Base-by-base conservation (phyloP, 352 stramenopile genomes). In the Pythium apleroticum region DNA sequence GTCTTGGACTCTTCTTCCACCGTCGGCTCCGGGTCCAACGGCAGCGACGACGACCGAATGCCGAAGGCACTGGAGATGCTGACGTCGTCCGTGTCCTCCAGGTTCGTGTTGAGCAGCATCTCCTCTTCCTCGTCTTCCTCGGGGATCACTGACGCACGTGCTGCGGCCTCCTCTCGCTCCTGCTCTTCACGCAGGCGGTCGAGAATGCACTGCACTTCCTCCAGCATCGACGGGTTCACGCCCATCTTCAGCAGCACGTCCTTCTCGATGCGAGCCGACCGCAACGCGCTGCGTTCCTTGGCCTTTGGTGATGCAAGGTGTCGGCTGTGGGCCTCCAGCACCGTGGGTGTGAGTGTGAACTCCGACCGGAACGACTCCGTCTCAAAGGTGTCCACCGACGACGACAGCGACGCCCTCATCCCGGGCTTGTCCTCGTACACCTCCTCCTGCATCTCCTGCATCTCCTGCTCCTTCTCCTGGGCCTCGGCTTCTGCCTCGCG, bases 171-270 rank as follows among this genome's bases (percentile, higher is more conserved):
- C 19, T 57, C 54, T n/a, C 48, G 55, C 45, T 79, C 72, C 68
- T 90, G 77, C 20, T 88, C 76, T 0, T 79, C 76, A 17, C 71
- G 72, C 11, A 88, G 71, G 14, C 68, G 66, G 45, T 91, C 80
- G 27, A 91, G 66, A 22, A 89, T 74, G 50, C 78, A 77, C 57
- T 91, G 82, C 39, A 91, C 83, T 53, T 91, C 82, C 25, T 70
- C 75, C n/a, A 91, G 74, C 82, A 91, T 86, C 28, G 77, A 78
- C 41, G 80, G 76, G 37, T 85, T 78, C 25, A 91, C 80, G 15
- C 80, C 82, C 78, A 91, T 87, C 52, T 82, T 84, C 6, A 89
- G 67, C 59, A 91, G 64, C 50, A 91, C 82, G 56, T 88, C 78
- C 58, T 88, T 89, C 61, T 91, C 82, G 27, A 91, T 91, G 17